A percentile compares a stretch with the other conserved stretches of the same genome.
These are phyloP conservation scores for Fistulifera solaris DNA, from an alignment of 108 stramenopile genomes.

Conservation along the genomic window DNA sequence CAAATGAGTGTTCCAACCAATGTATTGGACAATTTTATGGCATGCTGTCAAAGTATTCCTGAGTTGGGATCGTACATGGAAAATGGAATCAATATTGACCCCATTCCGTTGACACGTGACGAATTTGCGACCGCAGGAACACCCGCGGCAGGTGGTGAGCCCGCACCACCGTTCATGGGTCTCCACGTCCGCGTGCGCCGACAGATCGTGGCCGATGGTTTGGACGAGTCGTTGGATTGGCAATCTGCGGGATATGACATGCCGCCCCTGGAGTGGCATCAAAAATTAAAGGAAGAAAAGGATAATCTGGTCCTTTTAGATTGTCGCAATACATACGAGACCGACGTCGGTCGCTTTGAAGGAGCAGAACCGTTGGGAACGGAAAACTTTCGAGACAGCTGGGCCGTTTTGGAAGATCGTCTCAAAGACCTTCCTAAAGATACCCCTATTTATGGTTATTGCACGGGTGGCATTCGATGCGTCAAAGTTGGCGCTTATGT, in stretches of 20 bases:
- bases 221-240: conserved; percentile 80
- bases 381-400: conserved; percentile 84
- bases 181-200: conserved; percentile 82
- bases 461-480: conserved; percentile 91
- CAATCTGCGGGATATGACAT: conserved; percentile 81
- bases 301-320: conserved; percentile 59
- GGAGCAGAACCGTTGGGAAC: conserved; percentile 83
- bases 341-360: conserved; percentile 86
- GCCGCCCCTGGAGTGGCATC: conserved; percentile 92
- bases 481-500: conserved; percentile 92
- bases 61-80: conserved; percentile 76
- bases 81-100: conserved; percentile 85
- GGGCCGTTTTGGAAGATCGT: conserved; percentile 74
- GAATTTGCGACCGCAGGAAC: conserved; percentile 53
- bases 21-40: conserved; percentile 51
- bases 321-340: conserved; percentile 88
- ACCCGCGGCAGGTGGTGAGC: conserved; percentile 30
- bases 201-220: conserved; percentile 95
- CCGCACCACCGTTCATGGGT: conserved; percentile 74
- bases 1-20: conserved; percentile 95
- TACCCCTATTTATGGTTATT: conserved; percentile 89
- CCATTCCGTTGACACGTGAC: conserved; percentile 47
- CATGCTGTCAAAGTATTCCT: conserved; percentile 46
- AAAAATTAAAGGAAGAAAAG: conserved; percentile 51
- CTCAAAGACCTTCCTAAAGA: conserved; percentile 77